Evolutionary conservation across 768 basidiomycete genomes (phyloP).

Genomic region (Serendipita indica): DNA sequence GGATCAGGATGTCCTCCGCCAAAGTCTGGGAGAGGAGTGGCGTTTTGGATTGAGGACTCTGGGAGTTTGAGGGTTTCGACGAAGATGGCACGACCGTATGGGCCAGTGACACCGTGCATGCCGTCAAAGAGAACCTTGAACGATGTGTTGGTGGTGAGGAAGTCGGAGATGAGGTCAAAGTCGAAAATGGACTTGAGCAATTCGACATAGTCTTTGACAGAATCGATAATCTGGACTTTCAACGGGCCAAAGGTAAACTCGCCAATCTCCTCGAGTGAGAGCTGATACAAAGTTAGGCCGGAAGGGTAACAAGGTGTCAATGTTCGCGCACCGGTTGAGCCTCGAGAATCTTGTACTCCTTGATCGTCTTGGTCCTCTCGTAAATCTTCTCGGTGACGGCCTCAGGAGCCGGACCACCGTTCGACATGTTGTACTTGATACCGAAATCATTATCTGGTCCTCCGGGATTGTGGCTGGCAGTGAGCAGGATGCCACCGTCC

Average conservation of each 20-base stretch:
- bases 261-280: constrained; percentile 75
- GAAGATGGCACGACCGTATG: constrained; percentile 83
- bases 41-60: constrained; percentile 74
- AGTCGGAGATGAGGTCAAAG: constrained; percentile 79
- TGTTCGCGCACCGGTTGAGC: constrained; percentile 45
- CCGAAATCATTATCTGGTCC: constrained; percentile 98
- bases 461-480: constrained; percentile 95
- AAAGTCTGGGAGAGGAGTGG: constrained; percentile 83
- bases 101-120: constrained; percentile 91
- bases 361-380: constrained; percentile 77
- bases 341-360: constrained; percentile 72
- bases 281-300: constrained; percentile 26
- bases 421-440: constrained; percentile 97
- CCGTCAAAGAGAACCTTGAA: constrained; percentile 92
- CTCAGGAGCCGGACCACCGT: constrained; percentile 96
- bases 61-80: constrained; percentile 70
- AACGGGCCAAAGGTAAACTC: constrained; percentile 68
- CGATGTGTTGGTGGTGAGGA: constrained; percentile 53
- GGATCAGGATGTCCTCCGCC: constrained; percentile 98
- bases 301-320: background rate
- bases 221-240: constrained; percentile 83
- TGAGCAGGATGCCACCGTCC: constrained; percentile 90
- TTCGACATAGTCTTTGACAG: constrained; percentile 73
- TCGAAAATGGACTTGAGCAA: constrained; percentile 86
- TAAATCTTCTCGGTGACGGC: constrained; percentile 91